These are phyloP conservation scores for Arxiozyma bovina DNA, from an alignment of 1,139 yeast species.

Conservation along the genomic window DNA sequence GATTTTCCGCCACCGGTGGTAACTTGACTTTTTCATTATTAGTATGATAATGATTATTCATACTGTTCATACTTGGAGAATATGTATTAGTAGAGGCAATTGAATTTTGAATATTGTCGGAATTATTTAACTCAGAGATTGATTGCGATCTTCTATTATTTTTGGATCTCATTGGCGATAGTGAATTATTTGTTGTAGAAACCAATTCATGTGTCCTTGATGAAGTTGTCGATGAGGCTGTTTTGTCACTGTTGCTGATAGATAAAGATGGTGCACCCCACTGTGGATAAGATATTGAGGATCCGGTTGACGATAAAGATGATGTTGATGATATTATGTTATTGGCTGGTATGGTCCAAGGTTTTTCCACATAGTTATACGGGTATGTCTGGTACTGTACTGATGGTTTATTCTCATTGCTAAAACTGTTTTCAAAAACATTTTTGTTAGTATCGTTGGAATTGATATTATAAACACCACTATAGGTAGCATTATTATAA, in stretches of 20 bases:
- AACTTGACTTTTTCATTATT: neutral
- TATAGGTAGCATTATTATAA: neutral
- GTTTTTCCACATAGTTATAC: neutral
- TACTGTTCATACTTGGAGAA: neutral
- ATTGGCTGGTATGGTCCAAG: slow-evolving; percentile 1
- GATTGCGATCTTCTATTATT: neutral
- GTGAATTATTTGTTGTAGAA: neutral
- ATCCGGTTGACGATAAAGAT: slow-evolving; percentile 1
- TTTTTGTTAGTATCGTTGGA: neutral
- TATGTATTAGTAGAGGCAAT: neutral
- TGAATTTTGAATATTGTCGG: neutral
- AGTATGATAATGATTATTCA: neutral
- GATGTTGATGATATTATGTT: slow-evolving; percentile 1
- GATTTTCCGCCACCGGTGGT: slow-evolving; percentile 2
- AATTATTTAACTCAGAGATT: neutral
- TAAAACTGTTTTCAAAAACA: neutral
- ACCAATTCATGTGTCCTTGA: neutral
- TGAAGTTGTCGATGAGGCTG: neutral
- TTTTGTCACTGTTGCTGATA: neutral
- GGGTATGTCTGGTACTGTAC: neutral
- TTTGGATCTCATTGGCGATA: neutral
- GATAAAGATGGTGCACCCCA: neutral
- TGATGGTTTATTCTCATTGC: neutral
- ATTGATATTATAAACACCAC: neutral
- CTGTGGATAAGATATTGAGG: neutral